Base-by-base conservation (phyloP, 805 yeast species). In the Saccharomycopsis malanga region DNA sequence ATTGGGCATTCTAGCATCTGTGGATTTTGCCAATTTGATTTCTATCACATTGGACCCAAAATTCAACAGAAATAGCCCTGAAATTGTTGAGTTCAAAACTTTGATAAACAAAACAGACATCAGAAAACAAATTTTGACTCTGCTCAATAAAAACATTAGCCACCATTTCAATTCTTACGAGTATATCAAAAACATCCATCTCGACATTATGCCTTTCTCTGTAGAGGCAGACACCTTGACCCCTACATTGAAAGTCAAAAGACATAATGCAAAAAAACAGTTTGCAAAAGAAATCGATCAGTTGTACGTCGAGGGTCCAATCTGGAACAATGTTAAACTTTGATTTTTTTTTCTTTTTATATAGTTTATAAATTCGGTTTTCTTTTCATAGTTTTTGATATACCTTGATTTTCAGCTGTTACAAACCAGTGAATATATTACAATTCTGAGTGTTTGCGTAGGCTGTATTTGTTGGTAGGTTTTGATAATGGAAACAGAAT, bases 171-270 rank as follows among this genome's bases (percentile, higher is more conserved):
- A 66, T 47, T 73, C 79, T 2, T 76, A 72, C 55, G 83, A 78
- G 57, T 68, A 68, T 51, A 47, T 78, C 40, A 72, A 71, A 57
- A 78, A 78, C 53, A 50, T 73, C 39, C 49, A 58, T 25, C 52
- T 76, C 32, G 70, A 59, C 20, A 44, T 74, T 47, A 80, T 77
- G 51, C 83, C 83, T 12, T 69, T 78, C 58, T 69, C 67, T 17
- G 61, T 74, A 32, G 76, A 69, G 41, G 72, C 73, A 45, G 76
- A 75, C 43, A 71, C 76, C 1, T 60, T 79, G 44, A 79, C 85
- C 2, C 84, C 83, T 39, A 79, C 84, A 6, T 53, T 73, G 57
- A 74, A 74, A 57, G 58, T 74, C 53, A 73, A 70, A 60, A 67
- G 66, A 71, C 54, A 78, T 63, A 48, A 83, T 80, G 32, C 83